Percentiles rank a stretch among this genome's conserved stretches.
phyloP scores from a whole-genome alignment of 257 asterid species.

The Nicotiana benthamiana region DNA sequence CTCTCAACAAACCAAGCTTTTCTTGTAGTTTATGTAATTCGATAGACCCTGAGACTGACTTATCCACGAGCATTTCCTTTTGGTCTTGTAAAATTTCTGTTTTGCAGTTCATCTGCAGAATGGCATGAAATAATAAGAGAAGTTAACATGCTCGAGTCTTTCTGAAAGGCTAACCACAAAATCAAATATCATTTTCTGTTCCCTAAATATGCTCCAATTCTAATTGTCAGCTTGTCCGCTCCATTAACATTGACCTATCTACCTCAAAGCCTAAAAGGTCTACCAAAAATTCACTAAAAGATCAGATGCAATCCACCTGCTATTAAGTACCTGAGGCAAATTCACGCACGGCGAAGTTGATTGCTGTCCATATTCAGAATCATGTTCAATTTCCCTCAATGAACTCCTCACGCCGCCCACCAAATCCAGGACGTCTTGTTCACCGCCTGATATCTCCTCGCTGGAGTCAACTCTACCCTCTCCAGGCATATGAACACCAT shows the following conservation, averaged over 20 bases:
- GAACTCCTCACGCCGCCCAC: background rate
- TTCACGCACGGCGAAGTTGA: background rate
- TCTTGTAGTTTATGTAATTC: constrained; percentile 26
- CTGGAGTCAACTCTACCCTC: background rate
- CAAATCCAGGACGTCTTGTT: background rate
- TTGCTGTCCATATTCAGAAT: background rate
- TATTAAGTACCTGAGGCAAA: constrained; percentile 18
- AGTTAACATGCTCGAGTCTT: background rate
- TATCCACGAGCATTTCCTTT: constrained; percentile 17
- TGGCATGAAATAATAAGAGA: background rate
- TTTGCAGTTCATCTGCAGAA: constrained; percentile 7
- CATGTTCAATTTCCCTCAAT: constrained; percentile 1
- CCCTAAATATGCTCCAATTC: constrained; percentile 1
- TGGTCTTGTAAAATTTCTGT: constrained; percentile 12
- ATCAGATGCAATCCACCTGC: background rate
- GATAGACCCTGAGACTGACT: constrained; percentile 18
- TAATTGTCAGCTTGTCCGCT: background rate
- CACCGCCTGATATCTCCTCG: background rate
- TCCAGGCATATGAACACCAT: constrained; percentile 13
- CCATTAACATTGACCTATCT: background rate
- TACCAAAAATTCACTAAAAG: background rate
- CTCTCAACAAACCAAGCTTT: constrained; percentile 36
- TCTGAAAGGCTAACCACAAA: background rate
- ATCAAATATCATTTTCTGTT: background rate
- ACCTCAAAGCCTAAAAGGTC: background rate